A percentile compares a stretch with the other conserved stretches of the same genome.
phyloP scores from a whole-genome alignment of 2,329 filamentous ascomycete species.

The Lachnellula arida region DNA sequence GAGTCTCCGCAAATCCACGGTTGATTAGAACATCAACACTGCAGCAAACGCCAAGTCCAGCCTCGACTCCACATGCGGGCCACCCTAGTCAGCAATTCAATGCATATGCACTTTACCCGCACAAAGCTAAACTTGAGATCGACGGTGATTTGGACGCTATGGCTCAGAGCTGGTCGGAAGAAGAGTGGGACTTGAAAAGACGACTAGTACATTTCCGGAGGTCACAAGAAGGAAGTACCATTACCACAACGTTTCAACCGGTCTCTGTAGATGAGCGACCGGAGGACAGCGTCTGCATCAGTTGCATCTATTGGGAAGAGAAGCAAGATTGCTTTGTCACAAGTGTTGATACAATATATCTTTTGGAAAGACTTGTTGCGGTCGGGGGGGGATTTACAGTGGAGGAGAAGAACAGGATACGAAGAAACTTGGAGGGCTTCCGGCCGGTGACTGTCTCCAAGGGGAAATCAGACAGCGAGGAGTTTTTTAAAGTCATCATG shows the following conservation, averaged over 20 bases:
- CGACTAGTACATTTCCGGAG: slow-evolving; percentile 87
- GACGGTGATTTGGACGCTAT: slow-evolving; percentile 80
- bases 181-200: slow-evolving; percentile 74
- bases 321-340: slow-evolving; percentile 89
- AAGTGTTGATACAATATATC: slow-evolving; percentile 91
- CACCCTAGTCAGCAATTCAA: slow-evolving; percentile 25
- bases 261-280: slow-evolving; percentile 75
- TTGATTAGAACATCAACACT: slow-evolving; percentile 65
- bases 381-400: slow-evolving; percentile 88
- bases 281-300: slow-evolving; percentile 86
- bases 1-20: slow-evolving; percentile 45
- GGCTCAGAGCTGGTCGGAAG: slow-evolving; percentile 75
- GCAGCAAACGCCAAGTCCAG: slow-evolving; percentile 45
- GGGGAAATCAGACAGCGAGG: slow-evolving; percentile 83
- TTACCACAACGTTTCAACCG: slow-evolving; percentile 74
- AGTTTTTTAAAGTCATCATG: slow-evolving; percentile 99
- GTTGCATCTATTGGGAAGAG: slow-evolving; percentile 96
- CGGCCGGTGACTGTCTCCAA: slow-evolving; percentile 91
- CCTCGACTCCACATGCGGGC: slow-evolving; percentile 41
- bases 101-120: slow-evolving; percentile 65
- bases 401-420: slow-evolving; percentile 97
- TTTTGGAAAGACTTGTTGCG: slow-evolving; percentile 87
- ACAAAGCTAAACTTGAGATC: slow-evolving; percentile 81
- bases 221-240: slow-evolving; percentile 73
- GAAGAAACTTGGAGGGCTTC: slow-evolving; percentile 92